Evolutionary conservation across 306 rosid genomes (phyloP), one percentile per base, ranked within the genome.

Genomic region (Begonia peltatifolia): DNA sequence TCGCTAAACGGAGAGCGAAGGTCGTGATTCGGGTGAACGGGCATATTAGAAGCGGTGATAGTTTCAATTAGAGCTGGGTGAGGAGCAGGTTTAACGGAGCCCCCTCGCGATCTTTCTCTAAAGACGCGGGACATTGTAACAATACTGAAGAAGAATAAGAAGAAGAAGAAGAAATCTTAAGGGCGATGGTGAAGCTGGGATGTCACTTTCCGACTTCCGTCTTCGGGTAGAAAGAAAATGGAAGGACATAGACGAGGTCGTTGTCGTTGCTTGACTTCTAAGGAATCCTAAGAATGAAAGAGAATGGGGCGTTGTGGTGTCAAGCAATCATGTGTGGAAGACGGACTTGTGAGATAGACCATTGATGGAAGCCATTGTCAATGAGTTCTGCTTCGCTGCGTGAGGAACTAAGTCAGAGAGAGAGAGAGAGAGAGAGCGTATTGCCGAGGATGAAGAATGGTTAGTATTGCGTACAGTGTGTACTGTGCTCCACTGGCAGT

Each of bases 1-100:
- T 77, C 81, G 1, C 77, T 87, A 42, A 85, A 90, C 13, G 95
- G 94, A 12, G 78, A 69, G 2, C 81, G 74, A 35, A 85, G 72
- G 52, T 71, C 87, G n/a, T 64, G 69, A 11, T 59, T 64, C 54
- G 84, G 74, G 54, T 74, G 62, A 11, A 74, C 58, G 11, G 95
- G 90, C 94, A 85, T 78, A 74, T 65, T 42, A 64, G 60, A 13
- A 51, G 36, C 42, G 41, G 62, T 42, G 15, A 47, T 22, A 54
- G 48, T 22, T 54, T 35, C 22, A 1, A 48, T 30, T 55, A 66
- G 56, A 23, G 50, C 35, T 53, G 66, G 56, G 20, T 56, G 6
- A 9, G 55, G 50, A 48, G 16, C 54, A 60, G 70, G 54, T 46
- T 72, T 57, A 15, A 55, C 71, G 47, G 81, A 79, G 59, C 71